Evolutionary conservation across 768 basidiomycete genomes (phyloP).

Genomic region (Lentinula boryana): DNA sequence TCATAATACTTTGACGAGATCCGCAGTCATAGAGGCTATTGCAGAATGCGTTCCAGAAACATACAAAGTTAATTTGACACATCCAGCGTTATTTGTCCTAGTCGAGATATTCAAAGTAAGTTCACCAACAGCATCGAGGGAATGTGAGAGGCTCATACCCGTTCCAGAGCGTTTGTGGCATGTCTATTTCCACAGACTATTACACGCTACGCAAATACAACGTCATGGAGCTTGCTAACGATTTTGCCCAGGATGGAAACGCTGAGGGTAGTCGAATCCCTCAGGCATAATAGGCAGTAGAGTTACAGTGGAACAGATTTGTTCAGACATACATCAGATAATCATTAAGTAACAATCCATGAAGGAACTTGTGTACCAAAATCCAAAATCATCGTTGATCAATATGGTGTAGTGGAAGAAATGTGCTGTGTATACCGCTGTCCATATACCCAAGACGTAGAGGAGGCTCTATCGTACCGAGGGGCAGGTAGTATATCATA

Average conservation of each 20-base stretch:
- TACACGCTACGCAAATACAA: conserved; percentile 73
- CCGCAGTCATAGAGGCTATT: conserved; percentile 56
- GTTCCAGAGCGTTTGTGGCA: conserved; percentile 66
- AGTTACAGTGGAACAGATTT: no score
- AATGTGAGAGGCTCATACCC: background rate
- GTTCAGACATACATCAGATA: no score
- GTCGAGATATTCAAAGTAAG: conserved; percentile 81
- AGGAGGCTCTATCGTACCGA: background rate
- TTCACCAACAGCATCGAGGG: background rate
- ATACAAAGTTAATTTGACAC: conserved; percentile 61
- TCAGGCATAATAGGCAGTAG: background rate
- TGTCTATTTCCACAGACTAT: conserved; percentile 70
- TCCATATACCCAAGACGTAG: background rate
- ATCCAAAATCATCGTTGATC: background rate
- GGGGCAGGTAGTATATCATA: background rate
- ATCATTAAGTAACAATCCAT: no score
- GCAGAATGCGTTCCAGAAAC: conserved; percentile 65
- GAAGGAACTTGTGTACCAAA: background rate
- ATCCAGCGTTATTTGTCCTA: conserved; percentile 69
- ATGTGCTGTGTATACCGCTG: background rate
- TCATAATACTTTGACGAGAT: conserved; percentile 62
- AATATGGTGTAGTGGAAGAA: background rate
- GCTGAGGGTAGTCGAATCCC: background rate
- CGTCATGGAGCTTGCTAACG: conserved; percentile 63
- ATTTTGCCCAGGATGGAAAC: conserved; percentile 19